Percentiles rank a stretch among this genome's conserved stretches.
Evolutionary conservation across 2,329 filamentous ascomycete genomes (phyloP).

Genomic region (Monosporascus cannonballus): DNA sequence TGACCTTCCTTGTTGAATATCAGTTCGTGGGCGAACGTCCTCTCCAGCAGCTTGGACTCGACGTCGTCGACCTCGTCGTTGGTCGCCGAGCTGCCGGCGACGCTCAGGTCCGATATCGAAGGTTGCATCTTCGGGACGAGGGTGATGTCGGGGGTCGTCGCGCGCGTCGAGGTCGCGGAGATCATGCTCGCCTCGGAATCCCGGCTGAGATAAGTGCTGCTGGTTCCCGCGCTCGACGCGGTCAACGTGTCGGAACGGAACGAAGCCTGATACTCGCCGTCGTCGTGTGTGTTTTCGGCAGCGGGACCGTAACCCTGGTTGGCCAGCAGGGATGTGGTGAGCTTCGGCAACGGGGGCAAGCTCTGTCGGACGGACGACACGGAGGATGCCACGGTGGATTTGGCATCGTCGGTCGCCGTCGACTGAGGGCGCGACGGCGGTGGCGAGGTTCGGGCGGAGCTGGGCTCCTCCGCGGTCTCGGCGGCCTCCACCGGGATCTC

Average conservation of each 20-base stretch:
- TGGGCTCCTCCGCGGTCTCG: slow-evolving; percentile 15
- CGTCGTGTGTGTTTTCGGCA: slow-evolving; percentile 42
- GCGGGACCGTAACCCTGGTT: slow-evolving; percentile 43
- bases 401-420: slow-evolving; percentile 31
- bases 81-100: slow-evolving; percentile 57
- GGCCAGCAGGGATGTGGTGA: slow-evolving; percentile 44
- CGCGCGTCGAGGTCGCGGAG: slow-evolving; percentile 79
- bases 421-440: slow-evolving; percentile 38
- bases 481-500: slow-evolving; percentile 46
- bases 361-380: slow-evolving; percentile 41
- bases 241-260: slow-evolving; percentile 64
- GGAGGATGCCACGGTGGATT: slow-evolving; percentile 39
- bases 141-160: slow-evolving; percentile 73
- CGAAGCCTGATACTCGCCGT: slow-evolving; percentile 44
- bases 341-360: slow-evolving; percentile 51
- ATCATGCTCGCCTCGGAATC: slow-evolving; percentile 76
- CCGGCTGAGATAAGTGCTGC: slow-evolving; percentile 71
- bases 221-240: slow-evolving; percentile 70
- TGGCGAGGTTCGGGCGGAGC: slow-evolving; percentile 23
- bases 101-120: slow-evolving; percentile 63
- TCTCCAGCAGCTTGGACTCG: slow-evolving; percentile 81
- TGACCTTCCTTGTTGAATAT: slow-evolving; percentile 92
- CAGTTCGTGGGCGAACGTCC: slow-evolving; percentile 85
- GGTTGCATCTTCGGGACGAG: slow-evolving; percentile 50
- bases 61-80: slow-evolving; percentile 73